Evolutionary conservation across 208 protist species (phyloP).

Genomic region (Balamuthia mandrillaris): DNA sequence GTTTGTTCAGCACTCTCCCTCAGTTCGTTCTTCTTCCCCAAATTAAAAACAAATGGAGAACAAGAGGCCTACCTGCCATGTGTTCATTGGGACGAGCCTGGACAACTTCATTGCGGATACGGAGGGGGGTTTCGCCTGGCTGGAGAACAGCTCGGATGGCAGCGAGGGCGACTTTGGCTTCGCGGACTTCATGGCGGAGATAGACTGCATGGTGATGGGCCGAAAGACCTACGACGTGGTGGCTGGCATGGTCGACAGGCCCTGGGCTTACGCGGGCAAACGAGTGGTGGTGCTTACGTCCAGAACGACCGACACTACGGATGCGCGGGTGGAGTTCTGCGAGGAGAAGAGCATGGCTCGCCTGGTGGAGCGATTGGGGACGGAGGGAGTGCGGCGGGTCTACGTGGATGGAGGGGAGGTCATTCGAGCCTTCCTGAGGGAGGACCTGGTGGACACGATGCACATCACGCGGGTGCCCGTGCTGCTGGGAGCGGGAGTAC

Average conservation of each 20-base stretch:
- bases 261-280: neutral
- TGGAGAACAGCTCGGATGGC: neutral
- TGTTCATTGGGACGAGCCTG: constrained; percentile 2
- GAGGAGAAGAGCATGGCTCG: neutral
- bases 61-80: too few species aligned
- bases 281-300: neutral
- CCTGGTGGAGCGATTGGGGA: neutral
- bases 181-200: neutral
- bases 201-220: neutral
- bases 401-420: neutral
- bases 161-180: neutral
- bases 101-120: neutral
- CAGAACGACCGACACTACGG: neutral
- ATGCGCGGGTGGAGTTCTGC: neutral
- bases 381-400: neutral
- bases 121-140: neutral
- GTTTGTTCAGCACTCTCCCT: too few species aligned
- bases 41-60: too few species aligned
- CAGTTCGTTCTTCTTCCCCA: too few species aligned
- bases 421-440: neutral
- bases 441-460: neutral
- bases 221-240: constrained; percentile 1
- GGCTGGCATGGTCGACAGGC: neutral
- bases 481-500: neutral
- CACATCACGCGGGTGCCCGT: neutral